Evolutionary conservation across 345 rosid species (phyloP).

Genomic region (Hibiscus mutabilis): DNA sequence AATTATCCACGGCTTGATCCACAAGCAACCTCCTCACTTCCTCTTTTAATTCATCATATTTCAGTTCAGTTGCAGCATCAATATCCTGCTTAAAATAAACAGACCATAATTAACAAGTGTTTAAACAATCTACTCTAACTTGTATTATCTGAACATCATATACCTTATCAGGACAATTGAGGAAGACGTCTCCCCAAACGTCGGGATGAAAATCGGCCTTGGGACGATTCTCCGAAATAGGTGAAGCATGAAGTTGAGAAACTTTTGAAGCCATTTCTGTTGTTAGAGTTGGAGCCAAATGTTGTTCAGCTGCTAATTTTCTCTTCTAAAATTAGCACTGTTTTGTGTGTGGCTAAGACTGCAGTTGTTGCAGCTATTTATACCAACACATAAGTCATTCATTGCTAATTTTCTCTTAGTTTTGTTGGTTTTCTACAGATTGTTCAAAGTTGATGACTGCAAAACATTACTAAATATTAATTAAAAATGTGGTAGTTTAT

Average conservation of each 20-base stretch:
- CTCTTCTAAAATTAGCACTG: background rate
- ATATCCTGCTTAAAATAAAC: background rate
- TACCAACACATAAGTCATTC: no score
- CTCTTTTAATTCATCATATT: constrained; percentile 9
- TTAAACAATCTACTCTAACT: background rate
- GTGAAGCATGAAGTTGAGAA: background rate
- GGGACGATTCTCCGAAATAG: background rate
- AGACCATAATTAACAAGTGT: no score
- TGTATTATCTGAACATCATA: no score
- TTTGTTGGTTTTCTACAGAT: no score
- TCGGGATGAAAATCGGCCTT: background rate
- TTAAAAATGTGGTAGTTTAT: no score
- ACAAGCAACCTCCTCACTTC: constrained; percentile 20
- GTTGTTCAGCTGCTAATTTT: background rate
- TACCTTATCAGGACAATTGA: background rate
- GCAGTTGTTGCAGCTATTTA: background rate
- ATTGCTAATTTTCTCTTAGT: no score
- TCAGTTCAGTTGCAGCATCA: background rate
- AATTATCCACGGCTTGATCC: background rate
- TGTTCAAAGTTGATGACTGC: background rate
- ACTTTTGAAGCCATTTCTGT: background rate
- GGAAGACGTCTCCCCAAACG: background rate
- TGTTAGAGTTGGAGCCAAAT: background rate
- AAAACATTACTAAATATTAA: background rate
- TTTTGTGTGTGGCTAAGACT: background rate